Evolutionary conservation across 257 asterid species (phyloP).

Genomic region (Plantago ovata): DNA sequence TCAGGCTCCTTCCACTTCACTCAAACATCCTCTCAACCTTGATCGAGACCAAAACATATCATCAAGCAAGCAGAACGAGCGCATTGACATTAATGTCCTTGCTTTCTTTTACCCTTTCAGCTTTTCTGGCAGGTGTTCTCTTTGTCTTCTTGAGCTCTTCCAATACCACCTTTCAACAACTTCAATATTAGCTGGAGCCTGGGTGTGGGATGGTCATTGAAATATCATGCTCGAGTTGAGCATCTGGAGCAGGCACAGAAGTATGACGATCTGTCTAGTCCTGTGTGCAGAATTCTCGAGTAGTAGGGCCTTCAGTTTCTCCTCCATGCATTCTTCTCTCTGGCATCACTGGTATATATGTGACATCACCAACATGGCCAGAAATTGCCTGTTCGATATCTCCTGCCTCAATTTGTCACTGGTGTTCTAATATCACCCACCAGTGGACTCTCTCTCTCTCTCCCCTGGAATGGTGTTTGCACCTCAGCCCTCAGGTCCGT

Average conservation of each 20-base stretch:
- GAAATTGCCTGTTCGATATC: too few relatives aligned
- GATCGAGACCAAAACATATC: conserved; percentile 33
- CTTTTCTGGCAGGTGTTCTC: conserved; percentile 70
- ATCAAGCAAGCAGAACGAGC: conserved; percentile 21
- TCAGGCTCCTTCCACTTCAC: conserved; percentile 20
- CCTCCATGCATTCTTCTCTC: conserved; percentile 48
- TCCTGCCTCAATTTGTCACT: too few relatives aligned
- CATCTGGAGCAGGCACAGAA: conserved; percentile 40
- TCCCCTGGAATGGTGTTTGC: too few relatives aligned
- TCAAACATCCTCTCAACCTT: conserved; percentile 46
- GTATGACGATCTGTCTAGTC: conserved; percentile 40
- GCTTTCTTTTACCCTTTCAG: conserved; percentile 61
- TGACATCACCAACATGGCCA: too few relatives aligned
- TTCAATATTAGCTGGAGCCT: conserved; percentile 54
- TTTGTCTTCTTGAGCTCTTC: conserved; percentile 60
- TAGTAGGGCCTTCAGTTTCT: conserved; percentile 51
- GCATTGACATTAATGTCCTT: conserved; percentile 68
- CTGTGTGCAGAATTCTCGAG: conserved; percentile 44
- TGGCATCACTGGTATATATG: too few relatives aligned
- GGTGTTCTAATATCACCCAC: too few relatives aligned
- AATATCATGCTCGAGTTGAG: conserved; percentile 54
- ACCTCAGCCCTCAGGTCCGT: too few relatives aligned
- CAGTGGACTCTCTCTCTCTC: too few relatives aligned
- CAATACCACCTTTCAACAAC: conserved; percentile 61
- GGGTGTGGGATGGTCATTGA: conserved; percentile 39